phyloP scores from a whole-genome alignment of 768 basidiomycete genomes.

The Amanita molliuscula region DNA sequence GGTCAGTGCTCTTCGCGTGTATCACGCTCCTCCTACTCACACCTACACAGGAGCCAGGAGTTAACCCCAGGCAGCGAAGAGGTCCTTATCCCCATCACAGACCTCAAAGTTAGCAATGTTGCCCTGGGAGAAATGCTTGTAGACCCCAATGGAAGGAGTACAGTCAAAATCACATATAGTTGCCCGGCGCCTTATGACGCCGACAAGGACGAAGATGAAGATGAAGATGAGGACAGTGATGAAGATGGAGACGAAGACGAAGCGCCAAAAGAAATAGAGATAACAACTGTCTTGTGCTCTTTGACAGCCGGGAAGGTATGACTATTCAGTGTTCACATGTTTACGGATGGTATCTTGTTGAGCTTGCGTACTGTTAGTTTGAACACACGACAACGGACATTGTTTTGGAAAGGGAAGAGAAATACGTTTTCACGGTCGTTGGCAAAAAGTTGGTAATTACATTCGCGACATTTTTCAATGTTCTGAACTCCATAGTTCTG shows the following conservation, averaged over 20 bases:
- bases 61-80: constrained; percentile 49
- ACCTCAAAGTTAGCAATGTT: constrained; percentile 75
- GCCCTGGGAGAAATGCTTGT: constrained; percentile 66
- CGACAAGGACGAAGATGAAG: constrained; percentile 23
- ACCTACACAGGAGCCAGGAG: constrained; percentile 43
- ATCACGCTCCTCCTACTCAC: constrained; percentile 6
- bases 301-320: constrained; percentile 75
- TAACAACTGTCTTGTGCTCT: constrained; percentile 61
- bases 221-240: constrained; percentile 25
- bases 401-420: constrained; percentile 54
- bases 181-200: constrained; percentile 24
- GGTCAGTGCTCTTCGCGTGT: constrained; percentile 36
- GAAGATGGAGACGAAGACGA: constrained; percentile 21
- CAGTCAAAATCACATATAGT: constrained; percentile 57
- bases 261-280: constrained; percentile 8
- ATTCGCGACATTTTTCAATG: neutral
- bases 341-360: neutral
- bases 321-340: constrained; percentile 2
- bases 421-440: constrained; percentile 56
- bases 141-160: constrained; percentile 49
- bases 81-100: constrained; percentile 48
- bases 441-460: constrained; percentile 65
- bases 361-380: constrained; percentile 33
- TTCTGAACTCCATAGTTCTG: constrained; percentile 32
- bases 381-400: constrained; percentile 70